Evolutionary conservation across 2,329 filamentous ascomycete genomes (phyloP).

Genomic region (Dryadomyces quercivorus): DNA sequence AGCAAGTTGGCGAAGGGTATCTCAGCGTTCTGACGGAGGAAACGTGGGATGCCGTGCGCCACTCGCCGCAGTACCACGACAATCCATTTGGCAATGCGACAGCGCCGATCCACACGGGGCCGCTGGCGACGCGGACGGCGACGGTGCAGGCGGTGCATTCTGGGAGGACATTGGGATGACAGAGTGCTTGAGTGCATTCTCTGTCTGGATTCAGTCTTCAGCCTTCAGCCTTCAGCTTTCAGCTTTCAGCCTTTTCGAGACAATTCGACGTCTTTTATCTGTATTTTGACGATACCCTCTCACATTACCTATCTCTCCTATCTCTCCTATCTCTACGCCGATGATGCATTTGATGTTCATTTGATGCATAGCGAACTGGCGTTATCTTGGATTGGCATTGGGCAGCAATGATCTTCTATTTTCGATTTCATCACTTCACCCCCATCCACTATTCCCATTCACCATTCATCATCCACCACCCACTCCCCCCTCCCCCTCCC

Average conservation of each 20-base stretch:
- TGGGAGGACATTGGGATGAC: constrained; percentile 36
- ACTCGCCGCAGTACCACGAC: constrained; percentile 24
- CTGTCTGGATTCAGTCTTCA: background rate
- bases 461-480: background rate
- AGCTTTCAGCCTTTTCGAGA: background rate
- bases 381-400: constrained; percentile 9
- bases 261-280: background rate
- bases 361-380: constrained; percentile 14
- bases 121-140: constrained; percentile 23
- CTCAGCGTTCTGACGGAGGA: constrained; percentile 78
- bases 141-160: constrained; percentile 38
- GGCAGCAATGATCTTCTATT: background rate
- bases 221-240: too few relatives aligned
- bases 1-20: constrained; percentile 79
- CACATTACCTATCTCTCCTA: background rate
- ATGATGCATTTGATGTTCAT: constrained; percentile 6
- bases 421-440: background rate
- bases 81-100: constrained; percentile 22
- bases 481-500: too few relatives aligned
- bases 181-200: background rate
- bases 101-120: constrained; percentile 24
- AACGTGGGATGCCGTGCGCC: constrained; percentile 38
- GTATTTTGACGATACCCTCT: background rate
- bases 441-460: background rate
- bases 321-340: background rate